Base-by-base conservation (phyloP, 257 asterid genomes). In the Linaria vulgaris region DNA sequence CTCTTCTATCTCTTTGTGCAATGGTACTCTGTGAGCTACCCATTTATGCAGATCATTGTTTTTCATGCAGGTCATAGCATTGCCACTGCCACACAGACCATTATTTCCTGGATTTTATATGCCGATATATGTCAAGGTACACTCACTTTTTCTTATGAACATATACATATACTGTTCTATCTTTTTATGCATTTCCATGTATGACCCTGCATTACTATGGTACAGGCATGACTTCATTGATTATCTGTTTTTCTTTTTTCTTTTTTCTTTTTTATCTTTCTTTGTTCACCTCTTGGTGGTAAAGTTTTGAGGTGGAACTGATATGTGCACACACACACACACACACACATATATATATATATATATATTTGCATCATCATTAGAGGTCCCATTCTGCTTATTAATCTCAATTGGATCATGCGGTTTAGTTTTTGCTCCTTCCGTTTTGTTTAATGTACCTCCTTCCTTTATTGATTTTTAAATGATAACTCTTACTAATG, bases 91-190 rank as follows among this genome's bases (percentile, higher is more conserved):
- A 13, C 95, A 86, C 54, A 83, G 86, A 69, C 95, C 91, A 48
- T 69, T 86, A 71, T 94, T 94, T 82, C 97, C 99, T 24, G 99
- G 99, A 73, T 86, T 94, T 74, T 90, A 87, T 65, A 90, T 90
- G 97, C 99, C 97, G 13, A 79, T 94, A 50, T 83, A 79, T 79
- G 97, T 90, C 59, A 94, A 88, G 99, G 99, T 94, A 87, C 71
- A 73, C 63, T 44, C 58, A 21, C 62, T 77, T 59, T 51, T 64
- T 59, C 15, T 38, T 43, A 37, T 46, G 50, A 31, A 37, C 61
- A 7, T 34, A 12, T 50, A 22, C 10, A 15, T 52, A 15, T 47
- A 37, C 9, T 54, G 13, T 44, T 46, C 14, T 50, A 12, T 53
- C 59, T 15, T 30, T 9, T 11, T 27, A n/a, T 4, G 27, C 14